phyloP scores from a whole-genome alignment of 2,329 filamentous ascomycete species.

The Ophiostoma populinum region DNA sequence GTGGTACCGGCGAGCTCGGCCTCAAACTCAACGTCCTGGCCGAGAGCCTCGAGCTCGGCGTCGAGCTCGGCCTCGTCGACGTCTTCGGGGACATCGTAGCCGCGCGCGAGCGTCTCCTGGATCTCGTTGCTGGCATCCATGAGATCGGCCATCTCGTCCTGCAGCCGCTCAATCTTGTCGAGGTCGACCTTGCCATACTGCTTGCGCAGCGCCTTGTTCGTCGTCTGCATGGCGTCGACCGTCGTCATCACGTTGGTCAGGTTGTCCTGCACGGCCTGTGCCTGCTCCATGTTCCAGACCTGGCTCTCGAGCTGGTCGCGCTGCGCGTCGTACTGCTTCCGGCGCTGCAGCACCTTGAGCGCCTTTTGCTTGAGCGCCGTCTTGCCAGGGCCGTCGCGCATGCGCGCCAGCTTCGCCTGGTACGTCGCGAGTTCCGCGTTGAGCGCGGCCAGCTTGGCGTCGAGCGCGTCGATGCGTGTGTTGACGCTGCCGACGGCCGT shows the following conservation, averaged over 20 bases:
- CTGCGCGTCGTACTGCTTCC: constrained; percentile 86
- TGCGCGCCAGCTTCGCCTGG: constrained; percentile 72
- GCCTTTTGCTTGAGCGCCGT: constrained; percentile 85
- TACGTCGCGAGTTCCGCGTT: constrained; percentile 82
- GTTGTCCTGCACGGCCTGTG: constrained; percentile 96
- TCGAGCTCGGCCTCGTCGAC: constrained; percentile 94
- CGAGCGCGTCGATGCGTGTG: constrained; percentile 66
- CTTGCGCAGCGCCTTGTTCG: constrained; percentile 77
- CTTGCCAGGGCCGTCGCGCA: constrained; percentile 93
- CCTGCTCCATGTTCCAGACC: constrained; percentile 98
- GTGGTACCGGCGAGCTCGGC: constrained; percentile 36
- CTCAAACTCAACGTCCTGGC: constrained; percentile 85
- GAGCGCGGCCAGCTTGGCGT: constrained; percentile 84
- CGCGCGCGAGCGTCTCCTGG: constrained; percentile 77
- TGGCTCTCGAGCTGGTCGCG: constrained; percentile 87
- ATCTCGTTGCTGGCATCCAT: constrained; percentile 98
- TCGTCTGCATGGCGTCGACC: constrained; percentile 92
- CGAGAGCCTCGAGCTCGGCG: constrained; percentile 86
- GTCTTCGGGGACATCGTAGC: constrained; percentile 91
- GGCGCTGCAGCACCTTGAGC: constrained; percentile 79
- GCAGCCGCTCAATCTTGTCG: constrained; percentile 91
- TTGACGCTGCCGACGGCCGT: constrained; percentile 75
- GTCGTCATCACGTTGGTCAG: constrained; percentile 97
- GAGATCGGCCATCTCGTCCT: constrained; percentile 97
- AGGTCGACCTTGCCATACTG: constrained; percentile 97